Conservation (phyloP, 352 stramenopile species). For the Pythium rishiriense region DNA sequence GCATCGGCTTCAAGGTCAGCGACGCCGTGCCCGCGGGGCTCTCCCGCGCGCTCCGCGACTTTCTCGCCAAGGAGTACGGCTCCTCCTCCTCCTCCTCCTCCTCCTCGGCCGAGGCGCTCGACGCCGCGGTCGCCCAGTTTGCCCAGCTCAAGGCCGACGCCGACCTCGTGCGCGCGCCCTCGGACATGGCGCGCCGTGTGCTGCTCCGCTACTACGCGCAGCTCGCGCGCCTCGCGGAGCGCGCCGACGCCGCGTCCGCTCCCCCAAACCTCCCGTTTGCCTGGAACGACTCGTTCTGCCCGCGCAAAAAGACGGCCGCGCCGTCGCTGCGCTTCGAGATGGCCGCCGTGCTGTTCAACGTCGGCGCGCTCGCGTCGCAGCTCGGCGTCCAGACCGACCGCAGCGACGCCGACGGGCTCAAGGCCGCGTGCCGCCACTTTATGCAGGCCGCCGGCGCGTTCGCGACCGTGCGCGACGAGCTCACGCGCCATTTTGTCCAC, state of each 20-base stretch:
- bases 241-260: slow-evolving; percentile 49
- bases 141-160: slow-evolving; percentile 62
- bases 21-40: slow-evolving; percentile 45
- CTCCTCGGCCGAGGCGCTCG: slow-evolving; percentile 16
- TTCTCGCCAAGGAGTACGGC: slow-evolving; percentile 60
- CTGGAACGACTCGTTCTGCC: slow-evolving; percentile 92
- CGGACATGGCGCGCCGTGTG: slow-evolving; percentile 61
- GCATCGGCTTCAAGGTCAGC: slow-evolving; percentile 77
- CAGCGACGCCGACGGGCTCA: slow-evolving; percentile 72
- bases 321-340: slow-evolving; percentile 68
- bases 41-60: slow-evolving; percentile 58
- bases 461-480: slow-evolving; percentile 52
- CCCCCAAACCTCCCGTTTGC: slow-evolving; percentile 72
- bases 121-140: slow-evolving; percentile 46
- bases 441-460: slow-evolving; percentile 84
- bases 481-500: slow-evolving; percentile 44
- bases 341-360: slow-evolving; percentile 87
- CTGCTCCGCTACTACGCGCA: slow-evolving; percentile 79
- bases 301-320: slow-evolving; percentile 80
- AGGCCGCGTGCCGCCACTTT: slow-evolving; percentile 82
- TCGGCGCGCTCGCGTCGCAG: slow-evolving; percentile 80
- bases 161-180: slow-evolving; percentile 71
- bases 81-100: slow-evolving; percentile 12
- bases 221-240: slow-evolving; percentile 58
- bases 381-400: slow-evolving; percentile 80